A percentile compares a stretch with the other conserved stretches of the same genome.
phyloP scores from a whole-genome alignment of 306 rosid genomes.

The Dryas octopetala region DNA sequence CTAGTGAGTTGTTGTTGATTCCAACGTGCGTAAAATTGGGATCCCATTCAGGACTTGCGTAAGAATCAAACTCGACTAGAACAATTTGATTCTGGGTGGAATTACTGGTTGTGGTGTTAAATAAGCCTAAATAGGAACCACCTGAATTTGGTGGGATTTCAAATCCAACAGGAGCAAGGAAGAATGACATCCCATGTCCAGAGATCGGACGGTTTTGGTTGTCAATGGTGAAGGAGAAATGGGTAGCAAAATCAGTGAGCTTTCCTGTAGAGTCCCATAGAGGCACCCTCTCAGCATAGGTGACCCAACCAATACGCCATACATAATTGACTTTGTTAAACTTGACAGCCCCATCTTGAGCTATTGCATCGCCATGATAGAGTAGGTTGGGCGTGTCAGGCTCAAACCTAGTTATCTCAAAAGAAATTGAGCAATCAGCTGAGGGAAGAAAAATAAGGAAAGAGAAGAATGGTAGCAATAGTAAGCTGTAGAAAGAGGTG shows the following conservation, averaged over 20 bases:
- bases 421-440: no score
- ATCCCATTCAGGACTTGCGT: not conserved
- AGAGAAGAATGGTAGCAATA: no score
- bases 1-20: conserved; percentile 24
- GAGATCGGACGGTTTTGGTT: not conserved
- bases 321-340: not conserved
- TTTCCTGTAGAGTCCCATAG: conserved; percentile 41
- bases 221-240: conserved; percentile 29
- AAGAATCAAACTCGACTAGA: conserved; percentile 9
- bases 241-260: conserved; percentile 41
- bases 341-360: no score
- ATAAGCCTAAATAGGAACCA: conserved; percentile 8
- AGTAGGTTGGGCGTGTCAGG: no score
- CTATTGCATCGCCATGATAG: no score
- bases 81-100: not conserved
- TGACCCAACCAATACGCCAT: conserved; percentile 37
- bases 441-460: no score
- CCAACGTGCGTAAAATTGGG: conserved; percentile 33
- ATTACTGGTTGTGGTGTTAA: conserved; percentile 7
- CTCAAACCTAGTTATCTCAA: no score
- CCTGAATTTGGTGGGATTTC: conserved; percentile 12
- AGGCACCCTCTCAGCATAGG: conserved; percentile 29
- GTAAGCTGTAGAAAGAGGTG: no score
- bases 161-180: conserved; percentile 7
- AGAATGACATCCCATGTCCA: not conserved